Evolutionary conservation across 495 filamentous ascomycete species (phyloP), one percentile per base, ranked within the genome.

Genomic region (Daldinia concentrica): DNA sequence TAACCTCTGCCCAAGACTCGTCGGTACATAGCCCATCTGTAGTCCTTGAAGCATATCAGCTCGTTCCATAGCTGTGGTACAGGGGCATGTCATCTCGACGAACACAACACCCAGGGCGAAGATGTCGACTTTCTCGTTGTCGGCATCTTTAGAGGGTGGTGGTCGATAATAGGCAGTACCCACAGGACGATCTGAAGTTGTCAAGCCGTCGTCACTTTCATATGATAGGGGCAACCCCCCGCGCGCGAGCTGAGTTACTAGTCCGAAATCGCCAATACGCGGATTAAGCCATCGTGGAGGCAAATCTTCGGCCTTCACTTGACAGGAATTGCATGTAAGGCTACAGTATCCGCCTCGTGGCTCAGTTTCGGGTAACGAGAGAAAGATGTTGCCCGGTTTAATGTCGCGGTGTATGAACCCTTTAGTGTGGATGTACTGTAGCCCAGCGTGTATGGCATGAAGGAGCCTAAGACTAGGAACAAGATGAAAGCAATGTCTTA

Each of bases 301-400:
- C 1, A 63, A 52, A 6, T 57, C 36, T 6, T 45, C 41, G 19
- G 14, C 26, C 8, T 19, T 43, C 14, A 9, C 51, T 12, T 48
- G 57, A 22, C 74, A 76, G 5, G 69, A 74, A 55, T 64, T 64
- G 41, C 85, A 88, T 1, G 77, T 45, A 30, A 72, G 29, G 29
- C 70, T 45, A 37, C 76, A 77, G 41, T 72, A 77, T 37, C 76
- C 76, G 24, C 73, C 68, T 24, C 71, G 67, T 6, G 62, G 63
- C 8, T 58, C 71, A 15, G 19, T 22, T 14, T 57, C 59, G 0
- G 71, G 80, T 76, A 41, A 56, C 64, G 89, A 92, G 66, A 99
- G 84, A 81, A 99, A 98, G 80, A 99, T 97, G 82, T 99, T 99
- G 83, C 98, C 95, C 7, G 95, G 95, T 84, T 99, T 99, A 86